Conservation (phyloP, 2,329 filamentous ascomycete genomes). For the Cladosporium sp. region DNA sequence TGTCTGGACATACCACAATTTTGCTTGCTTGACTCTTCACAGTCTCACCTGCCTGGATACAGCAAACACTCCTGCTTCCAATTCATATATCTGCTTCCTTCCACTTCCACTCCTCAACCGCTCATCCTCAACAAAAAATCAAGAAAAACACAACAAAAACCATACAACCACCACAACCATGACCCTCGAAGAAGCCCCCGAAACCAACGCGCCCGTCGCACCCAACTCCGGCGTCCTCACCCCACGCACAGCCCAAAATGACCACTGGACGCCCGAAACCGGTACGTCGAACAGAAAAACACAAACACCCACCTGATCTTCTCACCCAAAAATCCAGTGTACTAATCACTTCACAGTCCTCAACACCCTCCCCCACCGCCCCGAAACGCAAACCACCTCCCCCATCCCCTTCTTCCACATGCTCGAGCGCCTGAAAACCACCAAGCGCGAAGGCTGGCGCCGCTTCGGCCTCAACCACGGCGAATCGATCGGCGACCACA, state of each 20-base stretch:
- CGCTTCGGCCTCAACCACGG: conserved; percentile 71
- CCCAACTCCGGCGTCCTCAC: conserved; percentile 13
- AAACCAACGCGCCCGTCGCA: conserved; percentile 17
- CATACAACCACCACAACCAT: not conserved
- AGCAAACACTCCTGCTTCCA: too few species aligned
- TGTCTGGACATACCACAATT: too few species aligned
- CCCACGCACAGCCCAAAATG: conserved; percentile 15
- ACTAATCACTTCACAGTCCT: conserved; percentile 49
- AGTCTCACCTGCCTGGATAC: too few species aligned
- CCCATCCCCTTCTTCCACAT: conserved; percentile 92
- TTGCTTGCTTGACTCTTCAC: too few species aligned
- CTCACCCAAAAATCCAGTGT: not conserved
- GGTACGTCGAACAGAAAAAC: conserved; percentile 36
- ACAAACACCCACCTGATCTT: not conserved
- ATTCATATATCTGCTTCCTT: too few species aligned
- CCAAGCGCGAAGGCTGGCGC: conserved; percentile 92
- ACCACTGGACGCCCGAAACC: conserved; percentile 42
- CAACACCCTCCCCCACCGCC: conserved; percentile 55
- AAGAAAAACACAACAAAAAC: not conserved
- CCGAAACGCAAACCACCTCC: conserved; percentile 59
- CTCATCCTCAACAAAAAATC: not conserved
- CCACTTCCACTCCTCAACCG: not conserved
- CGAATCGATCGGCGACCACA: conserved; percentile 95
- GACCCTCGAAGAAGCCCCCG: conserved; percentile 13
- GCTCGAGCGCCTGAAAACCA: conserved; percentile 90